A percentile compares a stretch with the other conserved stretches of the same genome.
Conservation (phyloP, 306 rosid species). For the Fragaria ananassa region DNA sequence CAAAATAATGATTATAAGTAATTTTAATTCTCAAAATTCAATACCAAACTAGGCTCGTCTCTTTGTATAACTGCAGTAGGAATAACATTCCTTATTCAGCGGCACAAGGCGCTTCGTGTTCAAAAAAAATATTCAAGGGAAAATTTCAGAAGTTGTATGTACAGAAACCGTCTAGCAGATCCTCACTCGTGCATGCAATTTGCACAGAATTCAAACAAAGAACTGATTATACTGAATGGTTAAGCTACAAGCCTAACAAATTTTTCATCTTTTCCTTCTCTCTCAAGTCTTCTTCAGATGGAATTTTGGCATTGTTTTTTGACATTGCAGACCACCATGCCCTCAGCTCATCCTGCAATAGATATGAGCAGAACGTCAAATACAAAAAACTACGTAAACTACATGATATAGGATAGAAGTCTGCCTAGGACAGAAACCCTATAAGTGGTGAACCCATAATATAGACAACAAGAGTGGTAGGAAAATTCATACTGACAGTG, state of each 20-base stretch:
- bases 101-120: constrained; percentile 3
- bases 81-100: neutral
- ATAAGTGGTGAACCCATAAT: neutral
- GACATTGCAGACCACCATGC: constrained; percentile 75
- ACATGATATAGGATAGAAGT: neutral
- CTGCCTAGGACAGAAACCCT: neutral
- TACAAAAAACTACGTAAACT: no score
- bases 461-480: neutral
- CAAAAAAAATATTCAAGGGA: neutral
- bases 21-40: no score
- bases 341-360: constrained; percentile 50
- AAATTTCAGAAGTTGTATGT: neutral
- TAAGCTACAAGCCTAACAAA: constrained; percentile 57
- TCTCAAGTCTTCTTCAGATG: constrained; percentile 54
- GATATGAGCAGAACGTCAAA: no score
- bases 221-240: constrained; percentile 7
- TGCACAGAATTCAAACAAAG: neutral
- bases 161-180: neutral
- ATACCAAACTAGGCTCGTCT: neutral
- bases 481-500: neutral
- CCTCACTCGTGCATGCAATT: neutral
- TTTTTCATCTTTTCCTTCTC: constrained; percentile 47
- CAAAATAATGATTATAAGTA: no score
- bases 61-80: neutral
- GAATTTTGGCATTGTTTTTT: constrained; percentile 41